phyloP scores from a whole-genome alignment of 306 rosid genomes.

The Fragaria ananassa region DNA sequence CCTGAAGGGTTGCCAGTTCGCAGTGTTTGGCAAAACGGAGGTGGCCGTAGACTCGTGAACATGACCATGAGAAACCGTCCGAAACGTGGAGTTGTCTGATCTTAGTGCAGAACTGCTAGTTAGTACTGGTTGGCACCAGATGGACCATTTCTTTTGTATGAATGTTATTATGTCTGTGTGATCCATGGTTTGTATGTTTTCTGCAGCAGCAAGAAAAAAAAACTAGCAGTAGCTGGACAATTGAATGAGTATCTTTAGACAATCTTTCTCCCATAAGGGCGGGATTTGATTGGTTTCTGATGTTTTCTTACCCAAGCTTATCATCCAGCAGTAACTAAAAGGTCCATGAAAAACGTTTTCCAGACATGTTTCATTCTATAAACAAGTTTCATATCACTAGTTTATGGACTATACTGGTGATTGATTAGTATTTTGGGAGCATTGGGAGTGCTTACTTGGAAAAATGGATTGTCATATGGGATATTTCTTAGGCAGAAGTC shows the following conservation, averaged over 20 bases:
- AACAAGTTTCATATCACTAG: neutral
- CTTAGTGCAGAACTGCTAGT: neutral
- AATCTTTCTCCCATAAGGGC: neutral
- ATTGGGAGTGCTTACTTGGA: too few relatives aligned
- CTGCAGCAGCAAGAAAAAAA: neutral
- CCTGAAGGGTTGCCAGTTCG: slow-evolving; percentile 59
- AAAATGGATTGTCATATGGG: neutral
- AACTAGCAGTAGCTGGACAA: neutral
- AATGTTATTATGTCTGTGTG: neutral
- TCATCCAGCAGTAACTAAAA: neutral
- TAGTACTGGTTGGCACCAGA: slow-evolving; percentile 2
- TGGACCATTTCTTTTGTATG: neutral
- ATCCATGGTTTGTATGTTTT: neutral
- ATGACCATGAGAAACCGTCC: slow-evolving; percentile 6
- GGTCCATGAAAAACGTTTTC: neutral
- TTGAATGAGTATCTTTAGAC: neutral
- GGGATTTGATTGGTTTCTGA: neutral
- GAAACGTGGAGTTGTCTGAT: slow-evolving; percentile 4
- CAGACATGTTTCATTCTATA: neutral
- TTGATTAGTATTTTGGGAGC: neutral
- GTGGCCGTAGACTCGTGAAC: slow-evolving; percentile 50
- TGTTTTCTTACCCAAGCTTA: neutral
- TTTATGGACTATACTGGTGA: neutral
- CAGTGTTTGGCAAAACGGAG: slow-evolving; percentile 85
- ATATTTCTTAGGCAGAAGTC: neutral